These are phyloP conservation scores for Scenedesmus sp. DNA, from an alignment of 163 green algal species.

Conservation along the genomic window DNA sequence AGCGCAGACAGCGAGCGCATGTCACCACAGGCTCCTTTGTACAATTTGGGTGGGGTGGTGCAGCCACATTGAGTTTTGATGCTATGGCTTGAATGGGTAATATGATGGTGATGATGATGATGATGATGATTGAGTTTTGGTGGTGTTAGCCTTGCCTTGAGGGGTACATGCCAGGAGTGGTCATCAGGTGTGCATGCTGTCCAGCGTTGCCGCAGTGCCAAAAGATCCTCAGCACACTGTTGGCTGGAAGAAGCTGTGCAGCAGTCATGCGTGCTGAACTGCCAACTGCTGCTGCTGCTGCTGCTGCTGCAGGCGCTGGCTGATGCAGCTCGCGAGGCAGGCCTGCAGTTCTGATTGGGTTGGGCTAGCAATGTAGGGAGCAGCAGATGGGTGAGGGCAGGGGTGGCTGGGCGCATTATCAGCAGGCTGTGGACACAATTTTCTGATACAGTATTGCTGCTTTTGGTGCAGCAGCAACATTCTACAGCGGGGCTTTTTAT, in stretches of 20 bases:
- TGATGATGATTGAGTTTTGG: too few species aligned
- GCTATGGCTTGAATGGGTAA: too few species aligned
- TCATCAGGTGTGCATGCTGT: not conserved
- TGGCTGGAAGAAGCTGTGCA: not conserved
- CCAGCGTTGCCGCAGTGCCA: too few species aligned
- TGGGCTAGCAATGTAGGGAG: not conserved
- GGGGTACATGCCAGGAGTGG: not conserved
- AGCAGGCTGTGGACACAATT: not conserved
- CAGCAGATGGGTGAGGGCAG: not conserved
- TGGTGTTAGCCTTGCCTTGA: not conserved
- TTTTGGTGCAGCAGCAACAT: not conserved
- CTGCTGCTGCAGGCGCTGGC: slow-evolving; percentile 83
- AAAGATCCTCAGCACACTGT: too few species aligned
- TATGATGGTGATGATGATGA: too few species aligned
- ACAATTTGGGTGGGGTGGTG: not conserved
- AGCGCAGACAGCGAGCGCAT: not conserved
- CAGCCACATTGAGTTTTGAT: too few species aligned
- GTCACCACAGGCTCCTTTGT: too few species aligned
- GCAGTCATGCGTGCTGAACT: not conserved
- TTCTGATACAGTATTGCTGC: not conserved
- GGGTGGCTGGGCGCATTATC: not conserved
- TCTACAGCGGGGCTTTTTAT: too few species aligned
- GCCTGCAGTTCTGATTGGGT: slow-evolving; percentile 87
- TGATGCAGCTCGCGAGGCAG: slow-evolving; percentile 88
- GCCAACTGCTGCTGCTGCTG: not conserved